These are phyloP conservation scores for Zasmidium cellare DNA, from an alignment of 2,329 filamentous ascomycete genomes.

Conservation along the genomic window DNA sequence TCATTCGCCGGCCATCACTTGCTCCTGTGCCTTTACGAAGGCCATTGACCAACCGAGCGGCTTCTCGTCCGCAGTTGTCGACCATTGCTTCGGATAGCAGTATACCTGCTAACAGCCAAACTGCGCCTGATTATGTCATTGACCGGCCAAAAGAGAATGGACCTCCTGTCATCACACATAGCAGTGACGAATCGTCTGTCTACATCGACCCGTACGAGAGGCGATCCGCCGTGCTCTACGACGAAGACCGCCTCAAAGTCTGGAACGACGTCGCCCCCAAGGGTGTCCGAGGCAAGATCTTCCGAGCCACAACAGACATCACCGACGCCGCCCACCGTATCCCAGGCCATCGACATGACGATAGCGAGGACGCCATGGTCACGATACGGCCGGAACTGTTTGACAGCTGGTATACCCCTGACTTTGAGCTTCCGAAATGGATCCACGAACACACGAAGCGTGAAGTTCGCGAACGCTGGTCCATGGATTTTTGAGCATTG, in stretches of 20 bases:
- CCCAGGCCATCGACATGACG: conserved; percentile 13
- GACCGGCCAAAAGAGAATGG: conserved; percentile 21
- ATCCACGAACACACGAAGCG: conserved; percentile 33
- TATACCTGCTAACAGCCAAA: conserved; percentile 12
- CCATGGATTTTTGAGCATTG: conserved; percentile 3
- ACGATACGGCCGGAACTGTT: conserved; percentile 35
- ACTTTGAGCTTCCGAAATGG: conserved; percentile 30
- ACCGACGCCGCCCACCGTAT: neutral
- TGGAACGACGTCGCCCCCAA: neutral
- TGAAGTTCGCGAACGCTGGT: conserved; percentile 41
- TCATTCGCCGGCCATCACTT: conserved; percentile 17
- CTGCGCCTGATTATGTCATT: conserved; percentile 7
- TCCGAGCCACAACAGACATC: conserved; percentile 6
- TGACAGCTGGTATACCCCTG: conserved; percentile 30
- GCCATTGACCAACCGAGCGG: conserved; percentile 7
- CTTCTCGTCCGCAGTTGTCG: conserved; percentile 26
- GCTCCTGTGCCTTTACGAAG: conserved; percentile 5
- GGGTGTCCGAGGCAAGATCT: conserved; percentile 6
- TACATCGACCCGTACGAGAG: conserved; percentile 5
- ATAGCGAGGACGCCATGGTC: conserved; percentile 15
- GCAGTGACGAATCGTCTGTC: conserved; percentile 9
- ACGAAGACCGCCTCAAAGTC: conserved; percentile 4
- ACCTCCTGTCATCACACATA: conserved; percentile 10
- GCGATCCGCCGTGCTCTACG: conserved; percentile 5
- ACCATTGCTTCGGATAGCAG: conserved; percentile 28